phyloP scores from a whole-genome alignment of 192 early-diverging fungal genomes.

The Dissophora ornata region DNA sequence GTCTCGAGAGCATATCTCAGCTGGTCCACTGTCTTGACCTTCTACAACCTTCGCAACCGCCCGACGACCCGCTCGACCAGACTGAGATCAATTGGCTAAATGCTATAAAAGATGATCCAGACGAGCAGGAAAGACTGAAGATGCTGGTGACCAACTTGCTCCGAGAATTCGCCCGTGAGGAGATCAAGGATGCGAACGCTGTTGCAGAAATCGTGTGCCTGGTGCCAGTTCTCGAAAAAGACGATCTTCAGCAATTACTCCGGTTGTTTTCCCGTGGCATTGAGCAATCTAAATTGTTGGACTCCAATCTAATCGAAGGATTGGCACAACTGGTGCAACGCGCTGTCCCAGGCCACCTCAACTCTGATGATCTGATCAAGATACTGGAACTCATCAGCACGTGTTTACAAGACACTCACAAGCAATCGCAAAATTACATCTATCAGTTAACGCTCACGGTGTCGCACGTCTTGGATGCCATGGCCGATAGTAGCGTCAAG shows the following conservation, averaged over 20 bases:
- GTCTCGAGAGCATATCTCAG: background rate
- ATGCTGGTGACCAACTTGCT: background rate
- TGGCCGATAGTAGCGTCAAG: conserved; percentile 10
- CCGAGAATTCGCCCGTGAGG: background rate
- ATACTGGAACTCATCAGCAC: background rate
- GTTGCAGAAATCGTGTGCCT: background rate
- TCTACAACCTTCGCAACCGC: background rate
- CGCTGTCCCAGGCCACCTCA: background rate
- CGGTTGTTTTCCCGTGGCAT: no score
- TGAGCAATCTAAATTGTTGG: background rate
- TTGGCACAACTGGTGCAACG: background rate
- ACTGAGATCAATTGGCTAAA: background rate
- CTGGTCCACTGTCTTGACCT: conserved; percentile 6
- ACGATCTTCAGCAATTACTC: no score
- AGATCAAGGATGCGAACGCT: background rate
- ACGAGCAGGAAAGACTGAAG: conserved; percentile 1
- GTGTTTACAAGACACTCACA: background rate
- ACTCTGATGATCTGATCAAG: conserved; percentile 7
- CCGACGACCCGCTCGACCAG: background rate
- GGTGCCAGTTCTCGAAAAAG: no score
- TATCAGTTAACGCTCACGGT: conserved; percentile 1
- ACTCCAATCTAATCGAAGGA: background rate
- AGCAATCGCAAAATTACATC: background rate
- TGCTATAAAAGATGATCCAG: background rate
- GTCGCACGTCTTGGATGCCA: conserved; percentile 3